Percentiles rank a stretch among this genome's conserved stretches.
These are phyloP conservation scores for Spergularia marina DNA, from an alignment of 148 eudicot species.

Conservation along the genomic window DNA sequence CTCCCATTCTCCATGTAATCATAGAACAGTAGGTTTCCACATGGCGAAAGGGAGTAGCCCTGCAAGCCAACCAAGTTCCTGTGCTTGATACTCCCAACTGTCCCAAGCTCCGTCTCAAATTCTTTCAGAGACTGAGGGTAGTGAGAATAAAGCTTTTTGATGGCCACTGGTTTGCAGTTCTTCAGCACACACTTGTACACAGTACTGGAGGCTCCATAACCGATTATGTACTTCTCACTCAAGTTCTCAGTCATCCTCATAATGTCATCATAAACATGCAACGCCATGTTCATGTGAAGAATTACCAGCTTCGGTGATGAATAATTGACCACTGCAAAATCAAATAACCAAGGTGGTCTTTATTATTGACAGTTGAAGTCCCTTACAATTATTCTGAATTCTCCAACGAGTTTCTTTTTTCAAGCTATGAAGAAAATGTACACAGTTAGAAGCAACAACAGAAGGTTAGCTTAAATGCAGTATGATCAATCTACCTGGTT, in stretches of 20 bases:
- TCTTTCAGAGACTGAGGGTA: conserved; percentile 75
- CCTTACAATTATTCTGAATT: no score
- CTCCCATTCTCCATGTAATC: conserved; percentile 99
- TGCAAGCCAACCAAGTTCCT: conserved; percentile 89
- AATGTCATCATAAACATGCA: conserved; percentile 94
- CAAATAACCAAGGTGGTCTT: not conserved
- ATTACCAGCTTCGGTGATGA: conserved; percentile 92
- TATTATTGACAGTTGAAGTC: not conserved
- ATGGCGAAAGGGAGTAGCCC: conserved; percentile 86
- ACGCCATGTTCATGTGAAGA: conserved; percentile 99
- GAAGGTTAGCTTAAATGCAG: not conserved
- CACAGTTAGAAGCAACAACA: not conserved
- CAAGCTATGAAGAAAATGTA: not conserved
- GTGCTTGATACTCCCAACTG: conserved; percentile 96
- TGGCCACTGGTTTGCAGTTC: conserved; percentile 92
- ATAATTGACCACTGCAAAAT: conserved; percentile 51
- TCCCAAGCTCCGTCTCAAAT: conserved; percentile 95
- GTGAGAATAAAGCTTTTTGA: conserved; percentile 80
- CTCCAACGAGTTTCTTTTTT: no score
- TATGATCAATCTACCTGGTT: conserved; percentile 59
- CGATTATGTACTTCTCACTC: conserved; percentile 90
- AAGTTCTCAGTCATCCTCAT: conserved; percentile 99
- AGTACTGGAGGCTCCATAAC: conserved; percentile 94
- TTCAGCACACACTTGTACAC: conserved; percentile 97
- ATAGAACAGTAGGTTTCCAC: conserved; percentile 93